Base-by-base conservation (phyloP, 257 asterid species). In the Penstemon barbatus region DNA sequence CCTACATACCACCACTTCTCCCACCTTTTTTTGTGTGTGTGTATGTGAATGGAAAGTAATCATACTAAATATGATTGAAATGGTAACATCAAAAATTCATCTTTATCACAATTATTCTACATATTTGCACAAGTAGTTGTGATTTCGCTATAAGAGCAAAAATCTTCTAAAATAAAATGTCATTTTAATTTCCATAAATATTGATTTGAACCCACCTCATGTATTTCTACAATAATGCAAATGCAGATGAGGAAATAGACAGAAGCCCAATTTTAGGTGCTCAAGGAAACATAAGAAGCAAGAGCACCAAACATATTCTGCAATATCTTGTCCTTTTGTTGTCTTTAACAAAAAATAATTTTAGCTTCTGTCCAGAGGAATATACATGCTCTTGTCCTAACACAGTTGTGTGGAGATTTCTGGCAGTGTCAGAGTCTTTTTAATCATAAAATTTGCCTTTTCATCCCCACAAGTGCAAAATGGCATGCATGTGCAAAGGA, bases 401-500 rank as follows among this genome's bases (percentile, higher is more conserved):
- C 15, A 57, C 52, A 37, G 59, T 25, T 45, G 19, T 3, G 19
- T 54, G 59, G 15, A 13, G 11, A 50, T 42, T 8, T 36, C 43
- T 37, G 40, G 52, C 45, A 40, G 53, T 59, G 61, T 15, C 55
- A 74, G 50, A 50, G 15, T 61, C 33, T 75, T 66, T 57, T 69
- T 61, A 69, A 69, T 73, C 73, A 69, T 61, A 63, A 48, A 75
- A 43, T 11, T 25, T 56, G 44, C 33, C 73, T 61, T 71, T 25
- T 77, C 57, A 72, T 61, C 77, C 80, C 74, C 73, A 68, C 78
- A 75, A 69, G 36, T 46, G 72, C 64, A 67, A 66, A 63, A 72
- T 63, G 82, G 75, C 44, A 13, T 62, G 81, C 82, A 82, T 82
- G 86, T 78, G 86, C 75, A 50, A 54, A 79, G 73, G 74, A 64